phyloP scores from a whole-genome alignment of 2,329 filamentous ascomycete species.

The Coniochaeta prunicola region DNA sequence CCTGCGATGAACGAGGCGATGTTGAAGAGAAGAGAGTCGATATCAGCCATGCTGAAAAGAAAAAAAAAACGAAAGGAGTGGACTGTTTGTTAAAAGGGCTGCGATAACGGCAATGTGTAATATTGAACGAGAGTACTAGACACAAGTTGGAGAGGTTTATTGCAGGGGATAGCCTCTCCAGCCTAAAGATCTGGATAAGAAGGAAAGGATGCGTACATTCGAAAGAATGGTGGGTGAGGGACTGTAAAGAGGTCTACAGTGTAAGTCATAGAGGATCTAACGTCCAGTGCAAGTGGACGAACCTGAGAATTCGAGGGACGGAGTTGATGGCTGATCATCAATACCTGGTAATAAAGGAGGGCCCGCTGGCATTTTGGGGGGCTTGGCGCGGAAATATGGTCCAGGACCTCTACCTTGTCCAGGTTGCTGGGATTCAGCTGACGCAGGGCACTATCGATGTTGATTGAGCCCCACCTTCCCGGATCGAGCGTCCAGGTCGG shows the following conservation, averaged over 20 bases:
- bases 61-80: neutral
- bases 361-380: neutral
- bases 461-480: neutral
- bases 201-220: neutral
- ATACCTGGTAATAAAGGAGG: neutral
- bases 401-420: neutral
- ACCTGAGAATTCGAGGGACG: too few species aligned
- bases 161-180: neutral
- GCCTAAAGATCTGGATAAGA: neutral
- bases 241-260: too few species aligned
- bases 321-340: neutral
- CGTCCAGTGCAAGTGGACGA: too few species aligned
- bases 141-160: neutral
- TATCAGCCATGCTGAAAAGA: slow-evolving; percentile 22
- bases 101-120: neutral
- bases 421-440: neutral
- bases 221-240: neutral
- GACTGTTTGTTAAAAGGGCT: neutral
- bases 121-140: slow-evolving; percentile 19
- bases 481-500: neutral
- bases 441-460: neutral
- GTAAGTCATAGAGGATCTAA: too few species aligned
- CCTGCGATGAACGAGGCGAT: slow-evolving; percentile 31
- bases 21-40: slow-evolving; percentile 30
- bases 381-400: neutral